These are phyloP conservation scores for Mycena metata DNA, from an alignment of 768 basidiomycete genomes.

Conservation along the genomic window DNA sequence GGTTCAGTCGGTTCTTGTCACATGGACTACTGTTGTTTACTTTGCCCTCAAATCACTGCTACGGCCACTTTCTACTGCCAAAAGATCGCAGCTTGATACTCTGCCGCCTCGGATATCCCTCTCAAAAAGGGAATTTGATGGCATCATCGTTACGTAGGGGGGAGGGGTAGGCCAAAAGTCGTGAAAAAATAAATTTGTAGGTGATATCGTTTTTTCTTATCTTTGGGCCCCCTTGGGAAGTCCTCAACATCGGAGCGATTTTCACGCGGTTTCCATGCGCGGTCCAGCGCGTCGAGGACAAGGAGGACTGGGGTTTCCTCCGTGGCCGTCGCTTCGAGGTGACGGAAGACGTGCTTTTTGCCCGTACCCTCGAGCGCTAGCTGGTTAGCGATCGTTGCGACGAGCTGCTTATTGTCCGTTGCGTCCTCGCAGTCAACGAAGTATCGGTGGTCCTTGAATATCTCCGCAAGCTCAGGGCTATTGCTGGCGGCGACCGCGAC, in stretches of 20 bases:
- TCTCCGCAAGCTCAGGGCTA: neutral
- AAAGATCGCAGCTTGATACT: too few species aligned
- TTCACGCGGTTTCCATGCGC: constrained; percentile 18
- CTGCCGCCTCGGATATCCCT: too few species aligned
- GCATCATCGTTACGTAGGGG: too few species aligned
- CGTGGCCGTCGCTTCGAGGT: neutral
- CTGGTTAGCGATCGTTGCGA: neutral
- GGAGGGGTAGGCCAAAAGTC: too few species aligned
- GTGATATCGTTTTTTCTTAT: too few species aligned
- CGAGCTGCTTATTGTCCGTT: constrained; percentile 10
- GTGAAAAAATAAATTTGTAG: too few species aligned
- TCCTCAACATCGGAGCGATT: constrained; percentile 26
- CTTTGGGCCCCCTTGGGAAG: too few species aligned
- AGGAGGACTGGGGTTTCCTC: constrained; percentile 17
- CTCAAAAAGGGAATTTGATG: too few species aligned
- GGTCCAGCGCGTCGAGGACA: constrained; percentile 28
- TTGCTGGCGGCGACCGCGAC: constrained; percentile 31
- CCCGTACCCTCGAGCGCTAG: constrained; percentile 10
- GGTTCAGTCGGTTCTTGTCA: too few species aligned
- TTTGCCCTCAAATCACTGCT: too few species aligned
- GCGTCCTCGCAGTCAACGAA: constrained; percentile 28
- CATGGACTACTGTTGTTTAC: too few species aligned
- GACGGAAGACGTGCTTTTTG: constrained; percentile 17
- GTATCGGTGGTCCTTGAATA: constrained; percentile 13
- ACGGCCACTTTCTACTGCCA: too few species aligned